Percentiles rank a stretch among this genome's conserved stretches.
These are phyloP conservation scores for Huntiella decipiens DNA, from an alignment of 2,329 filamentous ascomycete species.

Conservation along the genomic window DNA sequence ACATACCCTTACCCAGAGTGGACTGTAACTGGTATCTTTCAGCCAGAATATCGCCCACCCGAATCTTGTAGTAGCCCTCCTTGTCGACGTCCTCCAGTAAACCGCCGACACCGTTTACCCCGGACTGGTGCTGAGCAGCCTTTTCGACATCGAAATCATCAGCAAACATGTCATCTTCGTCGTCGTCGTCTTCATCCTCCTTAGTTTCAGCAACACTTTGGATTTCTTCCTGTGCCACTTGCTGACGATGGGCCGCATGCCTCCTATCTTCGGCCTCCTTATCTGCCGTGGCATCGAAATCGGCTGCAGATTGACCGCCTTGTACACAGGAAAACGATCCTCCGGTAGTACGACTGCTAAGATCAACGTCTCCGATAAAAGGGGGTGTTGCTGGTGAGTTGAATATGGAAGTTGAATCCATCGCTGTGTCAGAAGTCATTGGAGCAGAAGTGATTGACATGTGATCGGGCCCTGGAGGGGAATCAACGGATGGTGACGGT, in stretches of 20 bases:
- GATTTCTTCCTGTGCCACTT: constrained; percentile 13
- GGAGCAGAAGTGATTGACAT: constrained; percentile 25
- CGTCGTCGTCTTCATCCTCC: constrained; percentile 42
- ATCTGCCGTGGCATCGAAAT: constrained; percentile 78
- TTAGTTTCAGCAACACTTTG: constrained; percentile 20
- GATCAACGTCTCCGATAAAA: constrained; percentile 6
- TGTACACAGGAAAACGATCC: constrained; percentile 15
- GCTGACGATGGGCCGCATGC: constrained; percentile 33
- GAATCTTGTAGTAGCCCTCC: constrained; percentile 92
- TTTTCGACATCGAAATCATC: constrained; percentile 55
- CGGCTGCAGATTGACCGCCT: constrained; percentile 68
- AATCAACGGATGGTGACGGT: constrained; percentile 25
- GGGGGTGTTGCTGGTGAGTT: background rate
- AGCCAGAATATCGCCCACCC: constrained; percentile 76
- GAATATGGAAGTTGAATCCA: background rate
- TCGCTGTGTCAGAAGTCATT: constrained; percentile 23
- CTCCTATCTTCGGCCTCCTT: constrained; percentile 68
- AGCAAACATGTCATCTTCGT: constrained; percentile 79
- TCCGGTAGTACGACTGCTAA: constrained; percentile 15
- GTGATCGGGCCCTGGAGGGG: constrained; percentile 20
- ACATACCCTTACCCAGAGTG: constrained; percentile 82
- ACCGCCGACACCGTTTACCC: constrained; percentile 36
- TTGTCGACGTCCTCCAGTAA: constrained; percentile 86
- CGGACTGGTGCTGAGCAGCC: constrained; percentile 27
- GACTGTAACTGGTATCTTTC: constrained; percentile 78